These are phyloP conservation scores for Vitis vinifera DNA, from an alignment of 164 flowering plant genomes.

Conservation along the genomic window DNA sequence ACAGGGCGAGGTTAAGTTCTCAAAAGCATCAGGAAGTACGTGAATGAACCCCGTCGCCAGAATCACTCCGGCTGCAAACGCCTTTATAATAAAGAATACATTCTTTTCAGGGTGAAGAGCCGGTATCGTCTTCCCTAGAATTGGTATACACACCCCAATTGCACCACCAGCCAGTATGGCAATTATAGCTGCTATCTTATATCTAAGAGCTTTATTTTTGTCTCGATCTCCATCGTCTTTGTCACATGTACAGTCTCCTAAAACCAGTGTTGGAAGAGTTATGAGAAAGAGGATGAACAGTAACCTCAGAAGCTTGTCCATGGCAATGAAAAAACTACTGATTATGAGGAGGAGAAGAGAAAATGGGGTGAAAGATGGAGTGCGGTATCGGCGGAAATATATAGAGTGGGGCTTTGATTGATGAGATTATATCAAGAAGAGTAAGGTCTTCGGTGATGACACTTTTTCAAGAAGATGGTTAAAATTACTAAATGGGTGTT, in stretches of 20 bases:
- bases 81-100: conserved; percentile 33
- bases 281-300: background rate
- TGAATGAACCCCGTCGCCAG: conserved; percentile 44
- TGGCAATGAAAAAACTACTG: too few species aligned
- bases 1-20: conserved; percentile 31
- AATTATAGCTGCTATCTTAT: conserved; percentile 23
- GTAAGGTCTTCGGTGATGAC: too few species aligned
- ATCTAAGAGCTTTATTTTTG: conserved; percentile 16
- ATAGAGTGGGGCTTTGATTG: too few species aligned
- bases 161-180: conserved; percentile 27
- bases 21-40: conserved; percentile 40
- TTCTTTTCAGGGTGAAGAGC: conserved; percentile 25
- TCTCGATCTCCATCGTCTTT: conserved; percentile 4
- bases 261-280: conserved; percentile 1
- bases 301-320: too few species aligned
- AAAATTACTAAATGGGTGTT: too few species aligned
- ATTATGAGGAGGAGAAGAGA: too few species aligned
- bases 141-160: conserved; percentile 28
- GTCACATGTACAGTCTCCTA: conserved; percentile 16
- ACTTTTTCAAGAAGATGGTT: too few species aligned
- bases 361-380: too few species aligned
- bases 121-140: conserved; percentile 21
- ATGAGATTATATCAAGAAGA: too few species aligned
- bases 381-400: too few species aligned
- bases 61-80: conserved; percentile 50